These are phyloP conservation scores for Huntiella bhutanensis DNA, from an alignment of 2,329 filamentous ascomycete species.

Conservation along the genomic window DNA sequence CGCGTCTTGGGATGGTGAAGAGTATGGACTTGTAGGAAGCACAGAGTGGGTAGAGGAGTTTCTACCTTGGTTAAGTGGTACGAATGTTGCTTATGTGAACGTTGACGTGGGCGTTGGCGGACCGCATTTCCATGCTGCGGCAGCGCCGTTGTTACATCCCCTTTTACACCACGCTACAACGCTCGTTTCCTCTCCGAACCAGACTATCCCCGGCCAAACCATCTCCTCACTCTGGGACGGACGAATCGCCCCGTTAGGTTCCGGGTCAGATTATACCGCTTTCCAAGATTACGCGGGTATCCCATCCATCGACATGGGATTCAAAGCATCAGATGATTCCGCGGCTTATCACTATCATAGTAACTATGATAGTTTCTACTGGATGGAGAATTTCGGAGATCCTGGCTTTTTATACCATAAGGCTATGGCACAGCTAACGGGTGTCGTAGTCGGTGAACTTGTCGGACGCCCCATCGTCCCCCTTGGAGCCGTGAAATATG, in stretches of 20 bases:
- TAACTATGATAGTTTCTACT: slow-evolving; percentile 80
- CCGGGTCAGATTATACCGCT: slow-evolving; percentile 55
- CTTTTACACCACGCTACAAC: slow-evolving; percentile 48
- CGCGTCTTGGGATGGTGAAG: slow-evolving; percentile 64
- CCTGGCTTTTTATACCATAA: slow-evolving; percentile 45
- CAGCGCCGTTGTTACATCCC: slow-evolving; percentile 59
- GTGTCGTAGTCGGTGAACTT: slow-evolving; percentile 40
- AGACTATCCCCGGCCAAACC: slow-evolving; percentile 52
- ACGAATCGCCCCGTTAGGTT: slow-evolving; percentile 45
- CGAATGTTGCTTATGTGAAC: slow-evolving; percentile 69
- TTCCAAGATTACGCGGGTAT: slow-evolving; percentile 57
- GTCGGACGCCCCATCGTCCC: slow-evolving; percentile 42
- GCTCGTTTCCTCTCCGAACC: slow-evolving; percentile 52
- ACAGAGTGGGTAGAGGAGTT: slow-evolving; percentile 92
- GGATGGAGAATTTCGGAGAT: slow-evolving; percentile 73
- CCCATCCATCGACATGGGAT: slow-evolving; percentile 45
- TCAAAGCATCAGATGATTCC: slow-evolving; percentile 24
- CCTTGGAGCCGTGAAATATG: slow-evolving; percentile 47
- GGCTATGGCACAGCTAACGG: slow-evolving; percentile 46
- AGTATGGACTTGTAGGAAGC: slow-evolving; percentile 70
- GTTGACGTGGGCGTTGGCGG: slow-evolving; percentile 59
- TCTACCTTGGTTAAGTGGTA: slow-evolving; percentile 55
- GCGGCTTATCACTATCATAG: slow-evolving; percentile 68
- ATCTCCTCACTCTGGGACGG: slow-evolving; percentile 51
- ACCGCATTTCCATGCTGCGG: slow-evolving; percentile 40